phyloP scores from a whole-genome alignment of 2,329 filamentous ascomycete genomes.

The Trichoderma pleuroti region DNA sequence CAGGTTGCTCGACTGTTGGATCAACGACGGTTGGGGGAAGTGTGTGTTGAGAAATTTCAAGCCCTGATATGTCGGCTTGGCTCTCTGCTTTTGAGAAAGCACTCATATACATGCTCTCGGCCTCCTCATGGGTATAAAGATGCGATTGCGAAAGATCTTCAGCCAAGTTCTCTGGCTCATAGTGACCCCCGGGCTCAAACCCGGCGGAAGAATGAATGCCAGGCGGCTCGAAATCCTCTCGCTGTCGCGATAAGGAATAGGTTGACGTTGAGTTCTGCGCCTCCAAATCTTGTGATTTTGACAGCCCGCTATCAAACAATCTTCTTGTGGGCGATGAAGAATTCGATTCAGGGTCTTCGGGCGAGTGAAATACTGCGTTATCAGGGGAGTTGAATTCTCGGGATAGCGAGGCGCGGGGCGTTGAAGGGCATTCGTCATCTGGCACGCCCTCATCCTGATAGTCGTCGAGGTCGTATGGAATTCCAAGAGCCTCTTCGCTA shows the following conservation, averaged over 20 bases:
- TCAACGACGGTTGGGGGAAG: background rate
- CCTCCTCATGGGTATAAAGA: conserved; percentile 74
- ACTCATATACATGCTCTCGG: conserved; percentile 84
- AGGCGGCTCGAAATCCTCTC: background rate
- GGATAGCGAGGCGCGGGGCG: conserved; percentile 52
- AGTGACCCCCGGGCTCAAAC: background rate
- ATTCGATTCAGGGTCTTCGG: conserved; percentile 21
- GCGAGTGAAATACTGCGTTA: conserved; percentile 31
- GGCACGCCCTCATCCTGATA: conserved; percentile 33
- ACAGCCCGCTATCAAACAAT: background rate
- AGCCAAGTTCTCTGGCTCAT: conserved; percentile 12
- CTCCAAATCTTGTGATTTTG: background rate
- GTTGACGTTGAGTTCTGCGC: background rate
- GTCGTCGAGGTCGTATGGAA: conserved; percentile 50
- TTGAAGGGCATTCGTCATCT: conserved; percentile 41
- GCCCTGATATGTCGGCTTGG: conserved; percentile 21
- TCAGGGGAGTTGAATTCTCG: conserved; percentile 33
- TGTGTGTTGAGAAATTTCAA: background rate
- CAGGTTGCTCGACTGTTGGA: background rate
- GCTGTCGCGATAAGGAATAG: background rate
- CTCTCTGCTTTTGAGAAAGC: conserved; percentile 53
- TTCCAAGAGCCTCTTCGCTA: conserved; percentile 55
- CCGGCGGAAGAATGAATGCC: background rate
- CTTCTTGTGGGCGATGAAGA: conserved; percentile 18
- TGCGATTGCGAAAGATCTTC: conserved; percentile 62